Evolutionary conservation across 352 stramenopile genomes (phyloP).

Genomic region (Pythium inflatum): DNA sequence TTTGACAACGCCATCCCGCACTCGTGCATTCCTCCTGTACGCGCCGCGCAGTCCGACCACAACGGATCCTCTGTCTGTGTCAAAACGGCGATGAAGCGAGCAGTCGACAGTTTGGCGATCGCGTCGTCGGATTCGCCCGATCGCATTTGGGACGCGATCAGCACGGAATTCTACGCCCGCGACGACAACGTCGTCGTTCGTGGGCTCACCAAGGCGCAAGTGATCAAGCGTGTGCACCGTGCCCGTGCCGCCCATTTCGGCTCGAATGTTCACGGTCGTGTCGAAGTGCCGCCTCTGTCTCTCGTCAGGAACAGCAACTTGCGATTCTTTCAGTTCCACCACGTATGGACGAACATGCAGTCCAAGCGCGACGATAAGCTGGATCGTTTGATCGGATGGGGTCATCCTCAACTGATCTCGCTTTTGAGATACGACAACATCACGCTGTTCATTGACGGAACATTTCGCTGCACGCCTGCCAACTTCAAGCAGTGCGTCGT

Average conservation of each 20-base stretch:
- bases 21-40: too few relatives aligned
- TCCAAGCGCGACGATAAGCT: neutral
- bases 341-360: constrained; percentile 22
- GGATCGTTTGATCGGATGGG: neutral
- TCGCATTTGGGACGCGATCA: neutral
- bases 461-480: too few relatives aligned
- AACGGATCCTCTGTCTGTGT: too few relatives aligned
- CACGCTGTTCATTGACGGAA: too few relatives aligned
- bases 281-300: constrained; percentile 17
- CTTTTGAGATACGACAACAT: too few relatives aligned
- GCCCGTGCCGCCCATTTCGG: constrained; percentile 7
- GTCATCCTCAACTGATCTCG: neutral
- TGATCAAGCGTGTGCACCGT: neutral
- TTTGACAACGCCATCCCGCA: too few relatives aligned
- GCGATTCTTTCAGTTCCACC: constrained; percentile 36
- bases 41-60: too few relatives aligned
- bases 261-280: constrained; percentile 25
- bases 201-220: neutral
- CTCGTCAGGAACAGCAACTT: neutral
- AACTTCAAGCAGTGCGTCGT: constrained; percentile 28
- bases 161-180: neutral
- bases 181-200: neutral
- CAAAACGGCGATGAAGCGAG: too few relatives aligned
- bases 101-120: too few relatives aligned
- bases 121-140: neutral